Evolutionary conservation across 306 rosid species (phyloP).

Genomic region (Adenanthera pavonina): DNA sequence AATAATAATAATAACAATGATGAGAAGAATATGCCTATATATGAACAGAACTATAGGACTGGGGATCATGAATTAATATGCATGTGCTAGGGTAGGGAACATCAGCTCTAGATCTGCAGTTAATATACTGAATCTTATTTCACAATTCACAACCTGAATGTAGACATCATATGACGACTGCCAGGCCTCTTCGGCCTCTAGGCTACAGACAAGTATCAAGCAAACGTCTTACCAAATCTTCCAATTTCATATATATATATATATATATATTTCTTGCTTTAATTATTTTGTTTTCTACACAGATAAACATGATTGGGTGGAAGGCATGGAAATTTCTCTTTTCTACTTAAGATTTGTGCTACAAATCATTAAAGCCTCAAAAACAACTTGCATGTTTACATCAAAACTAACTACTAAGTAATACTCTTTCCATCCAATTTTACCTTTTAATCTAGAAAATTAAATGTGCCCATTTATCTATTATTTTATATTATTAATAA

Average conservation of each 20-base stretch:
- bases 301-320: conserved; percentile 33
- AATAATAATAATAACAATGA: conserved; percentile 21
- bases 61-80: conserved; percentile 58
- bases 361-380: not conserved
- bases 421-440: no score
- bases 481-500: no score
- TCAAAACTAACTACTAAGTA: conserved; percentile 13
- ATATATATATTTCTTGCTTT: conserved; percentile 9
- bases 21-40: conserved; percentile 47
- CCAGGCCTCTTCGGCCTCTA: conserved; percentile 60
- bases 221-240: conserved; percentile 46
- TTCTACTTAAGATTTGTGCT: not conserved
- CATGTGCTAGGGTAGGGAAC: conserved; percentile 60
- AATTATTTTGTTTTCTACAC: conserved; percentile 7
- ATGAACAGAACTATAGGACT: conserved; percentile 54
- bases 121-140: conserved; percentile 52
- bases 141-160: conserved; percentile 56
- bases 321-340: conserved; percentile 31
- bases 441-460: no score
- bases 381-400: not conserved
- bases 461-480: no score
- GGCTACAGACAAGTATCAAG: conserved; percentile 64
- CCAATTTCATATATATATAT: no score
- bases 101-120: conserved; percentile 54
- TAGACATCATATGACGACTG: conserved; percentile 63